Conservation (phyloP, 441 rosid species). For the Populus hybrid region DNA sequence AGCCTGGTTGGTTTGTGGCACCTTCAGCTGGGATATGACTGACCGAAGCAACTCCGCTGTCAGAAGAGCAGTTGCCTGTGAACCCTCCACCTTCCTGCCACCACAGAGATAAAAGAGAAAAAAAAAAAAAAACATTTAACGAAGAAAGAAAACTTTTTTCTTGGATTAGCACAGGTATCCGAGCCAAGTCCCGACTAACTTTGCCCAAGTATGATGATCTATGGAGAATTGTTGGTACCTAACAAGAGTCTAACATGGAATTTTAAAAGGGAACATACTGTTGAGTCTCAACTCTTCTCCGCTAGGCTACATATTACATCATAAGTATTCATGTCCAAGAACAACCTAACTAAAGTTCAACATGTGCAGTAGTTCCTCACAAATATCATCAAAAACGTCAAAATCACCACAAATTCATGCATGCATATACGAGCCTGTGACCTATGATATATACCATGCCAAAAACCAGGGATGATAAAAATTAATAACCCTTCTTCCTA, state of each 20-base stretch:
- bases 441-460: too few relatives aligned
- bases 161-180: too few relatives aligned
- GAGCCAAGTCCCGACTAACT: too few relatives aligned
- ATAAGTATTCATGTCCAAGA: neutral
- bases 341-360: too few relatives aligned
- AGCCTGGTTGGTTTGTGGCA: slow-evolving; percentile 78
- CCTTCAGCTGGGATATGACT: slow-evolving; percentile 79
- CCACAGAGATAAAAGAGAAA: neutral
- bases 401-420: neutral
- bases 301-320: too few relatives aligned
- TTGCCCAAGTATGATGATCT: too few relatives aligned
- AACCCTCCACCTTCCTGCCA: slow-evolving; percentile 86
- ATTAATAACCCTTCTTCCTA: too few relatives aligned
- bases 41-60: slow-evolving; percentile 79
- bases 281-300: too few relatives aligned
- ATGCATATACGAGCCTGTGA: neutral
- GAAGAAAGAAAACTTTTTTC: neutral
- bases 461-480: too few relatives aligned
- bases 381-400: neutral
- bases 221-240: too few relatives aligned
- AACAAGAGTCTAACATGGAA: too few relatives aligned
- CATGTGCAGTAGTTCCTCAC: neutral
- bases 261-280: too few relatives aligned
- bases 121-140: neutral
- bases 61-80: slow-evolving; percentile 80